phyloP scores from a whole-genome alignment of 257 asterid species.

The Ilex asprella region DNA sequence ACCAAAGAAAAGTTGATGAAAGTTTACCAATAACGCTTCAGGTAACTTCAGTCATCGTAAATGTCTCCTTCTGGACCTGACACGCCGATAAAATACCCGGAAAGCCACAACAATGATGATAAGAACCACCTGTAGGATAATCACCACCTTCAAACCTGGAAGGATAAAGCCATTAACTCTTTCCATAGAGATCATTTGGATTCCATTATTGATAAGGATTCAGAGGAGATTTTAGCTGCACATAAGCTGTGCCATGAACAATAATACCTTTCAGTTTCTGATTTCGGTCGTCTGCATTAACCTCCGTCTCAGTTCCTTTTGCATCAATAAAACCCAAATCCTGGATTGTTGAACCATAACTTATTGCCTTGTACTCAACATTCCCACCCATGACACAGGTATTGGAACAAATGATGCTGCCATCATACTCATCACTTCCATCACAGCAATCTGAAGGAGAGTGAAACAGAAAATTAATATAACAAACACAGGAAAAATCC shows the following conservation, averaged over 20 bases:
- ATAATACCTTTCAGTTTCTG: slow-evolving; percentile 56
- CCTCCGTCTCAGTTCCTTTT: slow-evolving; percentile 31
- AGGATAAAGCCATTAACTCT: slow-evolving; percentile 16
- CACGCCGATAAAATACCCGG: slow-evolving; percentile 26
- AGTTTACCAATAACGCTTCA: too few species aligned
- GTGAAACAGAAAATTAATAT: slow-evolving; percentile 9
- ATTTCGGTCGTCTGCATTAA: slow-evolving; percentile 32
- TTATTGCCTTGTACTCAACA: slow-evolving; percentile 43
- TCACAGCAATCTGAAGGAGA: slow-evolving; percentile 78
- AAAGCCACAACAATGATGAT: slow-evolving; percentile 32
- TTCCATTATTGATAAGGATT: too few species aligned
- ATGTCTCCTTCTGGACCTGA: slow-evolving; percentile 49
- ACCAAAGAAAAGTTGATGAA: too few species aligned
- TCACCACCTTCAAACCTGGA: slow-evolving; percentile 63
- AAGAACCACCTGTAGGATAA: slow-evolving; percentile 45
- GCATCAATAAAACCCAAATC: slow-evolving; percentile 21
- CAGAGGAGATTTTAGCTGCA: neutral
- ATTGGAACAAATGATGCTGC: slow-evolving; percentile 55
- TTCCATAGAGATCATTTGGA: neutral
- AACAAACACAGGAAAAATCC: slow-evolving; percentile 5
- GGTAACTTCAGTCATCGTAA: slow-evolving; percentile 11
- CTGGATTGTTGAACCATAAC: slow-evolving; percentile 20
- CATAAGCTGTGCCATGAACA: neutral
- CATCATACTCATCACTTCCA: slow-evolving; percentile 95
- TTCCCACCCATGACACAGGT: slow-evolving; percentile 83